Evolutionary conservation across 2,329 filamentous ascomycete genomes (phyloP), one percentile per base, ranked within the genome.

Genomic region (Alternaria infectoria): DNA sequence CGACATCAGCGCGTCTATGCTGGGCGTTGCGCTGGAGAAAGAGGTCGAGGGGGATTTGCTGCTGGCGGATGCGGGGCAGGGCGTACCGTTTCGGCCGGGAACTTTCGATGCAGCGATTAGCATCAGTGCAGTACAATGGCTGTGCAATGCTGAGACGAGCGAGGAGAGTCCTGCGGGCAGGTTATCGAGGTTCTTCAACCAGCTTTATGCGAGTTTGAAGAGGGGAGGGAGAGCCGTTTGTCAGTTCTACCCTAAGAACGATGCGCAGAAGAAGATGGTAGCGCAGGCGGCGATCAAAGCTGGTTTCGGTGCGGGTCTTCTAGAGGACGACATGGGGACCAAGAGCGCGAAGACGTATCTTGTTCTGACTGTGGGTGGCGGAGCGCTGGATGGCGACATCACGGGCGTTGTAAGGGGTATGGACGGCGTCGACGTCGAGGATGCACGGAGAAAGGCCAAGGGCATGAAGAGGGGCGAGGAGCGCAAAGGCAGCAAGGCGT

Each of bases 211-310:
- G 0, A 90, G 89, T 64, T 82, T 99, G 66, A 89, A 90, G 67
- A 86, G 96, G 19, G 96, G 96, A 6, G 96, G 93, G 1, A 87
- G 93, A 40, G 96, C 96, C 0, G 95, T 98, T 13, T 97, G 94
- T 78, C 96, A 99, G 76, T 99, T 99, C 80, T 99, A 99, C 79
- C 96, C 96, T 3, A 97, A 97, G 83, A 98, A 99, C 79, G 91
- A 96, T 71, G 86, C 88, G 66, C 96, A 99, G 83, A 88, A 94
- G 75, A 89, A 87, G 75, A 97, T 99, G 94, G 97, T 99, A 70
- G 93, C 90, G 55, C 87, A 88, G 62, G 96, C 96, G 0, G 96
- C 96, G 0, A 91, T 98, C 65, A 93, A 92, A 76, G 96, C 96
- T 2, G 96, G 96, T 0, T 99, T 99, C 74, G 95, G 96, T 51